phyloP scores from a whole-genome alignment of 306 rosid genomes.

The Neltuma alba region DNA sequence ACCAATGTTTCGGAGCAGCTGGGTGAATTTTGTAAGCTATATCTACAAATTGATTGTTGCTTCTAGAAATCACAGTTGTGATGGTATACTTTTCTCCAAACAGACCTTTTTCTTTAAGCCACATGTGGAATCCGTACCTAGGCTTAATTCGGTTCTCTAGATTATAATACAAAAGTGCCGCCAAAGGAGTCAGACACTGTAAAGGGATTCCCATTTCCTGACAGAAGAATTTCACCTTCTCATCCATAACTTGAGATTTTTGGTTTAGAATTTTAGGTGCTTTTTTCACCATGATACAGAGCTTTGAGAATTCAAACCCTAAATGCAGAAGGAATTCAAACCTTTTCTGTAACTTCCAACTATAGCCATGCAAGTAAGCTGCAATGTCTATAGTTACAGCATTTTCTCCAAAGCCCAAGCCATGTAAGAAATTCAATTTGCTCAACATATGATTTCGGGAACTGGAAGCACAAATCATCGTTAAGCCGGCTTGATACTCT shows the following conservation, averaged over 20 bases:
- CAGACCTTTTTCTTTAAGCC: slow-evolving; percentile 65
- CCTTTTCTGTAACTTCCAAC: slow-evolving; percentile 49
- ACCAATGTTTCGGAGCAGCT: slow-evolving; percentile 71
- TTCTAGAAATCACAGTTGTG: slow-evolving; percentile 51
- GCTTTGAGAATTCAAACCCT: slow-evolving; percentile 58
- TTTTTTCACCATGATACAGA: slow-evolving; percentile 52
- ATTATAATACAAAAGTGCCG: slow-evolving; percentile 57
- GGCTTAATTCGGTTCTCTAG: slow-evolving; percentile 61
- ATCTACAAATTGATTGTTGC: slow-evolving; percentile 51
- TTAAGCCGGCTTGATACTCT: slow-evolving; percentile 45
- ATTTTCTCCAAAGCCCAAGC: slow-evolving; percentile 76
- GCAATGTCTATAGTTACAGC: slow-evolving; percentile 52
- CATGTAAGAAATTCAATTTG: slow-evolving; percentile 61
- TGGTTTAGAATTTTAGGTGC: slow-evolving; percentile 57
- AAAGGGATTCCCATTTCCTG: slow-evolving; percentile 53
- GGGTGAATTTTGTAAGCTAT: slow-evolving; percentile 56
- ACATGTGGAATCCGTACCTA: slow-evolving; percentile 51
- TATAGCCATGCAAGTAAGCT: slow-evolving; percentile 52
- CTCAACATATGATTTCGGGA: slow-evolving; percentile 45
- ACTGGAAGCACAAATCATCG: slow-evolving; percentile 37
- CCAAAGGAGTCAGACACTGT: slow-evolving; percentile 43
- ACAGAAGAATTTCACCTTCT: slow-evolving; percentile 54
- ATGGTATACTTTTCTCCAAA: slow-evolving; percentile 48
- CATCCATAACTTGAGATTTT: slow-evolving; percentile 49
- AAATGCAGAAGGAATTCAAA: slow-evolving; percentile 58